Evolutionary conservation across 2,329 filamentous ascomycete species (phyloP).

Genomic region (Cercospora beticola): DNA sequence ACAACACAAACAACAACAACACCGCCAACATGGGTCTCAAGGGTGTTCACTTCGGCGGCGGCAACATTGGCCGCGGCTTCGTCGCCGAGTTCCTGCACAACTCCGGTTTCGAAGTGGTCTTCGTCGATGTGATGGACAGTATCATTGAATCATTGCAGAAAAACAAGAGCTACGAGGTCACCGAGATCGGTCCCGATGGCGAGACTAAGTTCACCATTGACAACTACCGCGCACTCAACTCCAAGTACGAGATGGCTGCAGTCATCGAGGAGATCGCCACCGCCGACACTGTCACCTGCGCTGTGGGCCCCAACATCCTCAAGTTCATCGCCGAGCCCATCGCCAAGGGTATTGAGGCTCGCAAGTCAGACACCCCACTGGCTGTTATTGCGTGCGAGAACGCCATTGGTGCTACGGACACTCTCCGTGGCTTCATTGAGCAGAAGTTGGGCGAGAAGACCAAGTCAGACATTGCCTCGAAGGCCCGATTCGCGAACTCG

Average conservation of each 20-base stretch:
- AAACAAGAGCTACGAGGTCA: constrained; percentile 79
- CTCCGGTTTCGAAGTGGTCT: constrained; percentile 93
- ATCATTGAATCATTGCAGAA: constrained; percentile 78
- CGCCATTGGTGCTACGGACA: constrained; percentile 90
- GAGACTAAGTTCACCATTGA: constrained; percentile 79
- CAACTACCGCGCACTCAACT: constrained; percentile 97
- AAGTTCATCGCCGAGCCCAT: constrained; percentile 96
- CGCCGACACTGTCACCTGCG: constrained; percentile 91
- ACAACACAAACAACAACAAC: constrained; percentile 23
- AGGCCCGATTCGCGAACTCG: constrained; percentile 92
- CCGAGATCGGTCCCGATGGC: constrained; percentile 83
- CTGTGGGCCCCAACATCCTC: constrained; percentile 92
- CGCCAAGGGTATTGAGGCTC: constrained; percentile 84
- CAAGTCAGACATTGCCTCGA: constrained; percentile 65
- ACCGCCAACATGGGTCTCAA: constrained; percentile 41
- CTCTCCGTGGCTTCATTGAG: constrained; percentile 72
- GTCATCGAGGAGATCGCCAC: constrained; percentile 81
- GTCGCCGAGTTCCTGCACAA: constrained; percentile 91
- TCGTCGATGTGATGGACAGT: constrained; percentile 86
- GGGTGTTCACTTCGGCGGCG: constrained; percentile 55
- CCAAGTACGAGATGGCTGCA: constrained; percentile 76
- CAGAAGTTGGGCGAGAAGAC: constrained; percentile 68
- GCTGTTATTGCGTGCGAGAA: constrained; percentile 98
- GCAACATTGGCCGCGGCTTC: constrained; percentile 63
- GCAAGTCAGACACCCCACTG: constrained; percentile 66